A percentile compares a stretch with the other conserved stretches of the same genome.
Evolutionary conservation across 2,329 filamentous ascomycete genomes (phyloP).

Genomic region (Fusarium caatingaense): DNA sequence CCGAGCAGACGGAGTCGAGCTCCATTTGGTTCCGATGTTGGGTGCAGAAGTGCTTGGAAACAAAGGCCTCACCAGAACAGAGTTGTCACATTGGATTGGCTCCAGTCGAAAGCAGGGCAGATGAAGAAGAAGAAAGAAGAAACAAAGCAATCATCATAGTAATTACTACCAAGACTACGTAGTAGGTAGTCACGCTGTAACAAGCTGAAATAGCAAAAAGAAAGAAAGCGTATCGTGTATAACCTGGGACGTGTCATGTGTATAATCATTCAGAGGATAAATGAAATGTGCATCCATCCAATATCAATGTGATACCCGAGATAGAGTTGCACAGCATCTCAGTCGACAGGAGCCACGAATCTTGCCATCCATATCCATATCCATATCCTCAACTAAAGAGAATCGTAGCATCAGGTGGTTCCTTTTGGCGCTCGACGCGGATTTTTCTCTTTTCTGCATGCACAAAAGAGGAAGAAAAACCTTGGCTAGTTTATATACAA

Average conservation of each 20-base stretch:
- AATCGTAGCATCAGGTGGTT: slow-evolving; percentile 13
- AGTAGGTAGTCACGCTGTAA: slow-evolving; percentile 5
- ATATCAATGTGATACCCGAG: background rate
- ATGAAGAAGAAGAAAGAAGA: slow-evolving; percentile 12
- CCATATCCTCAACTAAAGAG: background rate
- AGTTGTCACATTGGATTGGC: slow-evolving; percentile 2
- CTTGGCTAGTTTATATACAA: slow-evolving; percentile 34
- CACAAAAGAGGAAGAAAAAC: slow-evolving; percentile 17
- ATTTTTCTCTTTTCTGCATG: slow-evolving; percentile 12
- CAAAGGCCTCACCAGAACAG: slow-evolving; percentile 35
- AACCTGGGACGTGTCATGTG: slow-evolving; percentile 1
- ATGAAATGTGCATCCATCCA: background rate
- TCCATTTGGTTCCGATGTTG: slow-evolving; percentile 9
- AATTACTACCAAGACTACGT: background rate
- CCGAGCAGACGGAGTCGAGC: slow-evolving; percentile 3
- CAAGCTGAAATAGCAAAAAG: slow-evolving; percentile 21
- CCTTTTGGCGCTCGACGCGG: slow-evolving; percentile 34
- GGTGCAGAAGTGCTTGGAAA: slow-evolving; percentile 15
- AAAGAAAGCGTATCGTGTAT: slow-evolving; percentile 16
- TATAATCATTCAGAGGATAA: background rate
- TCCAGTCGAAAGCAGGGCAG: slow-evolving; percentile 14
- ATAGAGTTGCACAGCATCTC: slow-evolving; percentile 9
- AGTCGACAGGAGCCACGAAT: slow-evolving; percentile 14
- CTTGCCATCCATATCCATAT: slow-evolving; percentile 17
- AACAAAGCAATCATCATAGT: slow-evolving; percentile 19